Conservation (phyloP, 2,329 filamentous ascomycete genomes). For the Pyrenochaeta sp. region DNA sequence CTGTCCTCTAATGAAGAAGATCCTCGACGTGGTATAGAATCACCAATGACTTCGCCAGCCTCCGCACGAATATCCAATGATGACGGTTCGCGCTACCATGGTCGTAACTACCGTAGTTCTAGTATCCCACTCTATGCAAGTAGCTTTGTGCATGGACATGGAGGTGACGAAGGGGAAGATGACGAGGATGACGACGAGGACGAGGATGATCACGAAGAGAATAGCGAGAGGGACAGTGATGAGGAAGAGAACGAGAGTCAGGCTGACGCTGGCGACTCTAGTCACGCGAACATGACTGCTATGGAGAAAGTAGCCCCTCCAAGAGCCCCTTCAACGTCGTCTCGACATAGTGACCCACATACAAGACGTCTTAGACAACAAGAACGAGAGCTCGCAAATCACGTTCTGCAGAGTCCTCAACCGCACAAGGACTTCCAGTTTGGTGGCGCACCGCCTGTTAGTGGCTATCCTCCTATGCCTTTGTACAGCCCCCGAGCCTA, state of each 20-base stretch:
- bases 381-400: slow-evolving; percentile 44
- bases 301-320: slow-evolving; percentile 29
- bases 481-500: slow-evolving; percentile 38
- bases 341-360: slow-evolving; percentile 37
- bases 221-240: slow-evolving; percentile 18
- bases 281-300: slow-evolving; percentile 20
- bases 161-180: slow-evolving; percentile 21
- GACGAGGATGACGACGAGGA: slow-evolving; percentile 14
- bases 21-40: slow-evolving; percentile 23
- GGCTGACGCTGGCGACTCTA: slow-evolving; percentile 13
- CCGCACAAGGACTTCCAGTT: slow-evolving; percentile 45
- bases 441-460: slow-evolving; percentile 33
- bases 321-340: slow-evolving; percentile 29
- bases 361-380: slow-evolving; percentile 39
- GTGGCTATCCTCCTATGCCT: slow-evolving; percentile 34
- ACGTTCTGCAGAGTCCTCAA: slow-evolving; percentile 48
- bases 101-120: slow-evolving; percentile 24
- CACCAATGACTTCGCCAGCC: slow-evolving; percentile 42
- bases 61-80: slow-evolving; percentile 26
- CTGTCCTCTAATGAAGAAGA: slow-evolving; percentile 37
- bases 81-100: slow-evolving; percentile 17
- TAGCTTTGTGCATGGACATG: slow-evolving; percentile 41
- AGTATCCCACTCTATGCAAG: slow-evolving; percentile 44
- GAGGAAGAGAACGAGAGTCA: slow-evolving; percentile 29
- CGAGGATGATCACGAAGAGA: slow-evolving; percentile 19